Evolutionary conservation across 768 basidiomycete species (phyloP).

Genomic region (Dacryopinax primogenitus): DNA sequence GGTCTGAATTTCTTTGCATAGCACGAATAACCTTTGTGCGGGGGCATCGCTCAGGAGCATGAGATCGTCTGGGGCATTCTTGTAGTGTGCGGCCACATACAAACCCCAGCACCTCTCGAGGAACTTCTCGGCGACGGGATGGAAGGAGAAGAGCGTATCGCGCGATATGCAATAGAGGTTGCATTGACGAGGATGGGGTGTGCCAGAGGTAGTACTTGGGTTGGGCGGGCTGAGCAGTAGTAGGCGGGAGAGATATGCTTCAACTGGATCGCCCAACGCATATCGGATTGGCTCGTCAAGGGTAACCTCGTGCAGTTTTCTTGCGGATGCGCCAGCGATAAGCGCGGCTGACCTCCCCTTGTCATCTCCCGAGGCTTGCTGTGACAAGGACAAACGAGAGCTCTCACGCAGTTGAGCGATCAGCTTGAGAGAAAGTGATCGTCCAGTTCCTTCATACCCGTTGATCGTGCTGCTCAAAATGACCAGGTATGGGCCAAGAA

Average conservation of each 20-base stretch:
- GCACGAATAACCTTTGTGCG: constrained; percentile 90
- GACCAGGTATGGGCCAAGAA: constrained; percentile 88
- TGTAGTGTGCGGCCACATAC: constrained; percentile 96
- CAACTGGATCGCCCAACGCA: constrained; percentile 69
- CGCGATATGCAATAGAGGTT: constrained; percentile 91
- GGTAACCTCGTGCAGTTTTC: constrained; percentile 83
- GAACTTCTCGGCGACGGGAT: constrained; percentile 94
- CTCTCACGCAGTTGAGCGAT: constrained; percentile 92
- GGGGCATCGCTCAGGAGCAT: constrained; percentile 95
- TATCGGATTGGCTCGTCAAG: constrained; percentile 94
- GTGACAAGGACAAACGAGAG: constrained; percentile 56
- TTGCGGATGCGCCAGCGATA: constrained; percentile 34
- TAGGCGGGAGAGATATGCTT: constrained; percentile 84
- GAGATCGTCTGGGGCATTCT: constrained; percentile 98
- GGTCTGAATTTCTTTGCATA: constrained; percentile 82
- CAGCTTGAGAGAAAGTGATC: constrained; percentile 92
- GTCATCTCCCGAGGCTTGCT: constrained; percentile 28
- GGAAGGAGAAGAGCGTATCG: constrained; percentile 93
- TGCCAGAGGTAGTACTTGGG: constrained; percentile 64
- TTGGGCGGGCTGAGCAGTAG: constrained; percentile 59
- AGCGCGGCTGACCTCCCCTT: constrained; percentile 26
- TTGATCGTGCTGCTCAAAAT: constrained; percentile 99
- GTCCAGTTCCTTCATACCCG: constrained; percentile 98
- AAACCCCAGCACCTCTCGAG: constrained; percentile 97
- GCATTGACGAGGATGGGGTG: constrained; percentile 86